phyloP scores from a whole-genome alignment of 805 yeast species.

The Candida endomychidarum region DNA sequence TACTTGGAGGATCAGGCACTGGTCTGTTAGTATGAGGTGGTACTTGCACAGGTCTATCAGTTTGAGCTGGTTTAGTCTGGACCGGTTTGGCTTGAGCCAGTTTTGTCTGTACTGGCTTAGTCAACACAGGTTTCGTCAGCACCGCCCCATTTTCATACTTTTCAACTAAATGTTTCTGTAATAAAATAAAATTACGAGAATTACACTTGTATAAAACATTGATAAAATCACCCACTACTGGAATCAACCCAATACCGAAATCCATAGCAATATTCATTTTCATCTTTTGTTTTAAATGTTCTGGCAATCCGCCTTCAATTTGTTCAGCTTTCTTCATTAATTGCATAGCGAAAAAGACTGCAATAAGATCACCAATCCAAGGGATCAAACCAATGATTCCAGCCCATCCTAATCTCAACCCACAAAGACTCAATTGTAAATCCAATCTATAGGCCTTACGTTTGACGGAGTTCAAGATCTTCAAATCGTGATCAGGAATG shows the following conservation, averaged over 20 bases:
- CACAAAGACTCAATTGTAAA: conserved; percentile 40
- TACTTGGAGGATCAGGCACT: background rate
- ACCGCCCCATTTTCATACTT: conserved; percentile 21
- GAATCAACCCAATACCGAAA: conserved; percentile 51
- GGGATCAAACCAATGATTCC: conserved; percentile 43
- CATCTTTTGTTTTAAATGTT: conserved; percentile 30
- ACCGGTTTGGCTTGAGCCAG: no score
- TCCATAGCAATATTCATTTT: conserved; percentile 40
- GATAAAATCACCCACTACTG: conserved; percentile 72
- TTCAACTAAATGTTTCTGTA: conserved; percentile 37
- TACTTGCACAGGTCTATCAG: no score
- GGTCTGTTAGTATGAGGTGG: background rate
- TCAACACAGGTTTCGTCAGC: background rate
- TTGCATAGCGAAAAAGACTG: conserved; percentile 29
- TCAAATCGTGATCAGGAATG: conserved; percentile 33
- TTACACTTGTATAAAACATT: conserved; percentile 75
- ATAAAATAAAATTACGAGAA: conserved; percentile 65
- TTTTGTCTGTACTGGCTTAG: no score
- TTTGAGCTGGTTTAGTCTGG: no score
- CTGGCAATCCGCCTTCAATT: conserved; percentile 41
- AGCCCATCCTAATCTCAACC: conserved; percentile 43
- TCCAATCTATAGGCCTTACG: conserved; percentile 39
- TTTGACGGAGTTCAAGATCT: conserved; percentile 36
- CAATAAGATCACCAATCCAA: conserved; percentile 40
- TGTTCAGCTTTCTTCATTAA: conserved; percentile 30